Evolutionary conservation across 352 stramenopile species (phyloP), one percentile per base, ranked within the genome.

Genomic region (Globisporangium parvum): DNA sequence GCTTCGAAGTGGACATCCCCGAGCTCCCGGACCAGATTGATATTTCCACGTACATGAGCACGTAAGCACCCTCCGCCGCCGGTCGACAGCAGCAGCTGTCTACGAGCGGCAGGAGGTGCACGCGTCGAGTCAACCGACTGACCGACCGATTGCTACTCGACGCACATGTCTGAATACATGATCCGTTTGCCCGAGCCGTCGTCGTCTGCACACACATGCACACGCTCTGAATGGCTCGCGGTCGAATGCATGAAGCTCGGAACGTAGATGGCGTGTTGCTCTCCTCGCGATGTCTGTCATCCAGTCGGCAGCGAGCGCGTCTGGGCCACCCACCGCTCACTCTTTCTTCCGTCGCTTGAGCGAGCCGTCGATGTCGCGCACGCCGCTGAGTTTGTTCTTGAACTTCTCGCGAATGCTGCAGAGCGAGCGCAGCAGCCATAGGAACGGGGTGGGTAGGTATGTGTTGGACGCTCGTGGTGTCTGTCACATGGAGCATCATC

Each of bases 1-100:
- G 97, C 69, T 99, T 99, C 73, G 97, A 99, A 75, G 93, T 98
- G n/a, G 98, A 99, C 77, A 98, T 99, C 73, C 94, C 96, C 41
- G 93, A 98, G 75, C 87, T 99, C 40, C 97, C 97, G 20, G 97
- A 99, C 84, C 93, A 98, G 71, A 99, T 99, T 78, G 97, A 99
- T 70, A 97, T 98, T 66, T 97, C 89, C 57, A 98, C 93, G 52
- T 99, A 99, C 93, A 99, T 95, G 85, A 89, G 56, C 65, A 94
- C 84, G 67, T 94, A 92, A 66, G 54, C 28, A 47, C 47, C 45
- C 52, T 51, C 45, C 52, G 45, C 48, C 46, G 31, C 12, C 40
- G 21, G 47, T 21, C 39, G 18, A 33, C 31, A 23, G 47, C 5
- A 35, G 21, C 21, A n/a, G 20, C 15, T 47, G 41, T 2, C 18